Conservation (phyloP, 2,329 filamentous ascomycete genomes). For the Botrytis hyacinthi region DNA sequence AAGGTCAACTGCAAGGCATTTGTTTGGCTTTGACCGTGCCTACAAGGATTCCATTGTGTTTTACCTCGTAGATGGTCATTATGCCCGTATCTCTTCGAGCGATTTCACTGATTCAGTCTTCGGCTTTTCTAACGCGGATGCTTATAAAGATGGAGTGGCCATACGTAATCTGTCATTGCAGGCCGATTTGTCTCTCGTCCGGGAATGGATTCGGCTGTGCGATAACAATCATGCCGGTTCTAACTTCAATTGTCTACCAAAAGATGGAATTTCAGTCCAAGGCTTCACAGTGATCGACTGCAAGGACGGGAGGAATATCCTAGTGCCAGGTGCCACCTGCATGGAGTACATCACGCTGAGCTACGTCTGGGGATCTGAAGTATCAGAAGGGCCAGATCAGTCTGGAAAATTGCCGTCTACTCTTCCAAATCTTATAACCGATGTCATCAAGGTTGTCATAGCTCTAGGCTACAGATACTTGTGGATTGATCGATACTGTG, state of each 20-base stretch:
- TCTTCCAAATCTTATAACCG: not conserved
- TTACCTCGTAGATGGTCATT: not conserved
- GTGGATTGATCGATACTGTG: not conserved
- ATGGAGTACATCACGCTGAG: not conserved
- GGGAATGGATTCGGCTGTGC: not conserved
- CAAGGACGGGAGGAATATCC: not conserved
- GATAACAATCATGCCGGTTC: not conserved
- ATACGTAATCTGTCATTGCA: accelerated
- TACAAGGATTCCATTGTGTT: accelerated
- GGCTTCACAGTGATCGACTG: not conserved
- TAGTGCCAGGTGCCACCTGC: not conserved
- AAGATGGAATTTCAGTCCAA: not conserved
- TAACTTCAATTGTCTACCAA: not conserved
- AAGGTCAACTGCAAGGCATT: not conserved
- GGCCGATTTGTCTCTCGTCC: not conserved
- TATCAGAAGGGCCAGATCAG: not conserved
- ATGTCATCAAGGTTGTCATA: not conserved
- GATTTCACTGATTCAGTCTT: accelerated
- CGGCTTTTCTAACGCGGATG: not conserved
- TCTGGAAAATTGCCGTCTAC: not conserved
- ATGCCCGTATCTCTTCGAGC: accelerated
- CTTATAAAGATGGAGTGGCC: not conserved
- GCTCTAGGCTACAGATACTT: not conserved
- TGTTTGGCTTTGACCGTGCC: too few species aligned
- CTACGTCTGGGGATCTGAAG: not conserved